A percentile compares a stretch with the other conserved stretches of the same genome.
phyloP scores from a whole-genome alignment of 2,329 filamentous ascomycete species.

The Tolypocladium capitatum region DNA sequence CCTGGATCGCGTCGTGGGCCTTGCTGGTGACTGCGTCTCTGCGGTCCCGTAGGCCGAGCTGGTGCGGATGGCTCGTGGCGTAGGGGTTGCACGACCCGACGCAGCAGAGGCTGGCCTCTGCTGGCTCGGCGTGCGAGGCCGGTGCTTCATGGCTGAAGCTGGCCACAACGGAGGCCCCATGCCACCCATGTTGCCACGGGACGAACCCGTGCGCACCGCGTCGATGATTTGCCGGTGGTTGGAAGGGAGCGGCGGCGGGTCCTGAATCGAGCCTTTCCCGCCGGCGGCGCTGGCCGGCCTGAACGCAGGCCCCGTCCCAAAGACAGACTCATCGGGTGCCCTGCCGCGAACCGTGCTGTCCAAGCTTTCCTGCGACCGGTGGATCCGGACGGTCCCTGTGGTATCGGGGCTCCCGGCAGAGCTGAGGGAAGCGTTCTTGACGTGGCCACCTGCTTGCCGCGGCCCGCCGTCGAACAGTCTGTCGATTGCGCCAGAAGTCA shows the following conservation, averaged over 20 bases:
- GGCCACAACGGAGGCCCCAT: constrained; percentile 84
- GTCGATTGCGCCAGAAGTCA: constrained; percentile 75
- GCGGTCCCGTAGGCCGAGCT: constrained; percentile 32
- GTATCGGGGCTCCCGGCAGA: constrained; percentile 22
- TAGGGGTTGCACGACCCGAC: constrained; percentile 41
- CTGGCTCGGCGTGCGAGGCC: constrained; percentile 50
- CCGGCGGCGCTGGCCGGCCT: constrained; percentile 67
- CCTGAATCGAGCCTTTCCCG: constrained; percentile 29
- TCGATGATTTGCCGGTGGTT: constrained; percentile 81
- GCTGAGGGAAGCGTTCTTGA: constrained; percentile 23
- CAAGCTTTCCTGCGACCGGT: constrained; percentile 36
- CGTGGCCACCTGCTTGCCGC: constrained; percentile 12
- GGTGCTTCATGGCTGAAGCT: constrained; percentile 52
- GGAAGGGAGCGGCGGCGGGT: constrained; percentile 58
- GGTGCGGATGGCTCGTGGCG: constrained; percentile 37
- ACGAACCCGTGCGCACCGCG: constrained; percentile 52
- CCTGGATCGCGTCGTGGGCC: constrained; percentile 17
- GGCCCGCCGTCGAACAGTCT: constrained; percentile 45
- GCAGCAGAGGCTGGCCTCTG: constrained; percentile 29
- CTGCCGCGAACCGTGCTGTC: constrained; percentile 28
- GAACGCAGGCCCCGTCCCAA: constrained; percentile 23
- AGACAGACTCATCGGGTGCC: constrained; percentile 22
- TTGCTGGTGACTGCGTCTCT: constrained; percentile 35
- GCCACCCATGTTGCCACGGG: constrained; percentile 28
- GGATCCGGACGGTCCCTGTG: constrained; percentile 27